A percentile compares a stretch with the other conserved stretches of the same genome.
These are phyloP conservation scores for Spatholobus suberectus DNA, from an alignment of 306 rosid genomes.

Conservation along the genomic window DNA sequence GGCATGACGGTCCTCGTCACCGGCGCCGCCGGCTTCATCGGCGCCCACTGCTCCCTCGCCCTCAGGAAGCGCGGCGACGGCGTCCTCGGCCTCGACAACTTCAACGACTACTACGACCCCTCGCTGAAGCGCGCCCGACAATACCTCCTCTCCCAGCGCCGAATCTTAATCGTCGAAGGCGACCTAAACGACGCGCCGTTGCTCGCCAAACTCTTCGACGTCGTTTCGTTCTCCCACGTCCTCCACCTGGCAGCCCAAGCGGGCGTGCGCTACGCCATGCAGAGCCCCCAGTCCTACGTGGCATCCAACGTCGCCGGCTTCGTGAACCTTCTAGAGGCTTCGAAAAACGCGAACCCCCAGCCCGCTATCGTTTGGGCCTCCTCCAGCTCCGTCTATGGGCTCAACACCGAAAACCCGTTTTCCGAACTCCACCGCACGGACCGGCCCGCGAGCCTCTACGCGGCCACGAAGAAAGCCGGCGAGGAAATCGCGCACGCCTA, in stretches of 20 bases:
- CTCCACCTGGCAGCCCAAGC: constrained; percentile 95
- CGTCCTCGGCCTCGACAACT: constrained; percentile 79
- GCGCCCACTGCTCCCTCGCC: constrained; percentile 74
- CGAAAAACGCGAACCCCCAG: constrained; percentile 74
- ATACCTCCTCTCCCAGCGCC: constrained; percentile 52
- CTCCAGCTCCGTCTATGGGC: constrained; percentile 81
- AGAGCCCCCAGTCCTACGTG: constrained; percentile 81
- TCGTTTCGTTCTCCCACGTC: constrained; percentile 79
- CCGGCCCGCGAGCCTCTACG: constrained; percentile 87
- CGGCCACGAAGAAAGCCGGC: constrained; percentile 91
- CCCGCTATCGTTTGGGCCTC: constrained; percentile 92
- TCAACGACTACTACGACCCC: constrained; percentile 83
- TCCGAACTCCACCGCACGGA: constrained; percentile 76
- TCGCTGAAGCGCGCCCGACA: constrained; percentile 77
- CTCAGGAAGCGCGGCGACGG: constrained; percentile 87
- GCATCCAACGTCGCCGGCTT: constrained; percentile 87
- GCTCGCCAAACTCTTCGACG: constrained; percentile 73
- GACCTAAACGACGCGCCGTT: constrained; percentile 82
- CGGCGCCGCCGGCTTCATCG: constrained; percentile 86
- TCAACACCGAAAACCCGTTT: constrained; percentile 74
- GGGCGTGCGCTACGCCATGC: constrained; percentile 94
- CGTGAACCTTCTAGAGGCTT: constrained; percentile 78
- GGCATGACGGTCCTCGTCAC: constrained; percentile 85
- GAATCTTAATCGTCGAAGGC: constrained; percentile 71
- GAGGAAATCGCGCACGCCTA: constrained; percentile 86